A percentile compares a stretch with the other conserved stretches of the same genome.
Conservation (phyloP, 257 asterid genomes). For the Solanum corneliomulleri region DNA sequence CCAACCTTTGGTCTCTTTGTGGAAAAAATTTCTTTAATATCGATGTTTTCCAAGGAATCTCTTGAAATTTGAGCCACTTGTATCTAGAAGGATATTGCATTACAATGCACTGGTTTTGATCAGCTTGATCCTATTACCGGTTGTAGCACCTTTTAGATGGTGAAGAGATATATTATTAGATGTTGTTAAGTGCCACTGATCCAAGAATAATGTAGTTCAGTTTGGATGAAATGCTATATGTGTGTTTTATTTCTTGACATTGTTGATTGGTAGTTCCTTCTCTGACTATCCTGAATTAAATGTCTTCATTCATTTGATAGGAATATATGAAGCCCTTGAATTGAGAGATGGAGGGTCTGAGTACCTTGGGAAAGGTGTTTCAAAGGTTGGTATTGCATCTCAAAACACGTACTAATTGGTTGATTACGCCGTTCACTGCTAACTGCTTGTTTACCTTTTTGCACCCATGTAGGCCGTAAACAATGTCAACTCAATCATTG, state of each 20-base stretch:
- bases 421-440: background rate
- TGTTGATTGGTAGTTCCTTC: background rate
- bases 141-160: background rate
- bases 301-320: slow-evolving; percentile 15
- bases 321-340: slow-evolving; percentile 91
- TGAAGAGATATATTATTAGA: background rate
- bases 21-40: background rate
- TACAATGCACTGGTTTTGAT: background rate
- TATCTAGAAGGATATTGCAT: background rate
- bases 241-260: background rate
- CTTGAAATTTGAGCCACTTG: background rate
- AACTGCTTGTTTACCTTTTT: background rate
- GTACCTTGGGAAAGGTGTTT: slow-evolving; percentile 94
- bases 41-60: background rate
- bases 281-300: background rate
- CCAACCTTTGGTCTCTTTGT: background rate
- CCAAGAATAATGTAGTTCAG: background rate
- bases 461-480: slow-evolving; percentile 39
- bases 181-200: background rate
- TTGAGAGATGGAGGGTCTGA: slow-evolving; percentile 97
- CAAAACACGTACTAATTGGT: background rate
- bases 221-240: background rate
- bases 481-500: slow-evolving; percentile 81
- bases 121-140: background rate
- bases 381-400: slow-evolving; percentile 16